These are phyloP conservation scores for Jackrogersella multiformis DNA, from an alignment of 495 filamentous ascomycete genomes.

Conservation along the genomic window DNA sequence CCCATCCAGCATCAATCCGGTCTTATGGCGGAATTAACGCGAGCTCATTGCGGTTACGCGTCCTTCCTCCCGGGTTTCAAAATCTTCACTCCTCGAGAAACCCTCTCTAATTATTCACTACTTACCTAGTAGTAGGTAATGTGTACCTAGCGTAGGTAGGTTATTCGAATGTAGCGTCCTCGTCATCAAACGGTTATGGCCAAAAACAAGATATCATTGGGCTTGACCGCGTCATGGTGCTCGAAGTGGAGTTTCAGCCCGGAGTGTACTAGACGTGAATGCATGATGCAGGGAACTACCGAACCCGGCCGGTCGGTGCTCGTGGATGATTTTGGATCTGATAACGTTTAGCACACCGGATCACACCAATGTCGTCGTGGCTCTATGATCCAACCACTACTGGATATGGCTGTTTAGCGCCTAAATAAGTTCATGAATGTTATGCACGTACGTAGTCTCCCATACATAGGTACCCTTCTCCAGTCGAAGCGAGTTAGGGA, in stretches of 20 bases:
- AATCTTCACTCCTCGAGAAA: background rate
- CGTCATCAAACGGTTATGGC: constrained; percentile 2
- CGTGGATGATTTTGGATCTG: background rate
- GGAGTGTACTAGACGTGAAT: background rate
- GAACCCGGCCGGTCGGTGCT: background rate
- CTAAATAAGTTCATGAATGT: background rate
- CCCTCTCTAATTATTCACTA: too few relatives aligned
- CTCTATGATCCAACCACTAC: background rate
- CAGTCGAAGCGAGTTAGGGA: background rate
- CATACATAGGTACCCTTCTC: background rate
- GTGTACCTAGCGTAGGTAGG: background rate
- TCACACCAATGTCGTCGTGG: background rate
- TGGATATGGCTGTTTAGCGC: background rate
- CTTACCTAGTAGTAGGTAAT: too few relatives aligned
- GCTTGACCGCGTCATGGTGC: constrained; percentile 5
- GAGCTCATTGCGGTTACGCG: constrained; percentile 11
- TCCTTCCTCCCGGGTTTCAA: constrained; percentile 10
- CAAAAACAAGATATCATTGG: constrained; percentile 2
- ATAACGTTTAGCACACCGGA: background rate
- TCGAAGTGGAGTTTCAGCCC: constrained; percentile 12
- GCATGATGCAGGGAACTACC: constrained; percentile 1
- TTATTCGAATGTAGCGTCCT: background rate
- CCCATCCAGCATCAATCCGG: background rate
- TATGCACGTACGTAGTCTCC: constrained; percentile 8
- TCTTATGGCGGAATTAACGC: constrained; percentile 1